These are phyloP conservation scores for Saccharomycopsis capsularis DNA, from an alignment of 805 yeast genomes.

Conservation along the genomic window DNA sequence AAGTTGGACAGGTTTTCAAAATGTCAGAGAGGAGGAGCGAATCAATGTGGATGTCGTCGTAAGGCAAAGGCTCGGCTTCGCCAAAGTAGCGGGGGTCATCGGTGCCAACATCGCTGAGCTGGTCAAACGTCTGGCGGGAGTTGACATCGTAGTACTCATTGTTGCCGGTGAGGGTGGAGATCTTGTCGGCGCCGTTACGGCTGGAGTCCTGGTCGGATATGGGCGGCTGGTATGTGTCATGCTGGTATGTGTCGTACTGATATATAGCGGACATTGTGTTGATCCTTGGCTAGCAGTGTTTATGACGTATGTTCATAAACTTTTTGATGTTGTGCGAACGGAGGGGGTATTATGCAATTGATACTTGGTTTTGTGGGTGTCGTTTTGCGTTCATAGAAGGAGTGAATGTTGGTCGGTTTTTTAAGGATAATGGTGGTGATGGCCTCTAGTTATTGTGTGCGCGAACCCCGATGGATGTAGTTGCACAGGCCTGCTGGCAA, in stretches of 20 bases:
- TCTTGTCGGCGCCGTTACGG: not conserved
- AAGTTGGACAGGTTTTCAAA: constrained; percentile 20
- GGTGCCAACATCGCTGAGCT: not conserved
- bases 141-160: not conserved
- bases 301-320: too few species aligned
- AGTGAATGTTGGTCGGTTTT: too few species aligned
- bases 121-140: not conserved
- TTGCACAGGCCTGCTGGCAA: too few species aligned
- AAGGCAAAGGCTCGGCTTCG: not conserved
- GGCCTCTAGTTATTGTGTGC: too few species aligned
- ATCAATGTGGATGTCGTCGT: not conserved
- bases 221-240: not conserved
- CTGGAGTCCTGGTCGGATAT: not conserved
- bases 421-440: too few species aligned
- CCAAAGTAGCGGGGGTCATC: not conserved
- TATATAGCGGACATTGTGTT: too few species aligned
- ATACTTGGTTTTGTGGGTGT: too few species aligned
- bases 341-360: too few species aligned
- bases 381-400: too few species aligned
- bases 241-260: not conserved
- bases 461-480: too few species aligned
- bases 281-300: too few species aligned
- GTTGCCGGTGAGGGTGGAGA: not conserved
- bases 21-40: constrained; percentile 19
- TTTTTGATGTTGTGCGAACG: too few species aligned